Base-by-base conservation (phyloP, 1,284 basidiomycete species). In the Thelephora terrestris region DNA sequence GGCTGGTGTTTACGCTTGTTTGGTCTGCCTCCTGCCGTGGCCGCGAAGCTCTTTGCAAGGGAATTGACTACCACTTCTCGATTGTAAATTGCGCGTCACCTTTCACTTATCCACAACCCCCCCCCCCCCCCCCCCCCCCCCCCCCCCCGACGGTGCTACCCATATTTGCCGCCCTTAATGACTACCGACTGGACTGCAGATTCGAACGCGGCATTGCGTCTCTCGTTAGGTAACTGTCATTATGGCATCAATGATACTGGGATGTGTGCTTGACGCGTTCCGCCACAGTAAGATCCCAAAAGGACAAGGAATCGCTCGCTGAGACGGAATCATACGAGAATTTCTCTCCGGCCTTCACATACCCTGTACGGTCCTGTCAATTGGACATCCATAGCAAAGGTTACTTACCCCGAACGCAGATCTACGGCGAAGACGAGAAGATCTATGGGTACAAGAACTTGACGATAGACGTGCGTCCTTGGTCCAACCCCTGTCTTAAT, bases 401-500 rank as follows among this genome's bases (percentile, higher is more conserved):
- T 18, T 25, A 45, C 35, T 10, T 50, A 45, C 10, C 21, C 39
- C 24, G 10, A 5, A 5, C 36, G 37, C 49, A 89, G 77, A 92
- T 97, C 64, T 98, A 86, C 62, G 95, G 95, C 47, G 91, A 97
- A 59, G 88, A 95, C 49, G 93, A 99, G 70, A 94, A 85, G 66
- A 86, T 99, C 56, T 99, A 95, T 64, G 95, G 95, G 2, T 99
- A 97, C 68, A 75, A 80, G 53, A 82, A 83, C 58, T 71, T 97
- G 48, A 66, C 75, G 29, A 84, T 96, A 56, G 79, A 94, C 63
- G 91, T 94, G 61, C 56, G 83, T 68, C 37, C 18, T 10, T 27
- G 47, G 24, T 42, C 6, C 29, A 44, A 43, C 48, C 24, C 43
- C 36, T 16, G 21, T 18, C 20, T 27, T 34, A 40, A 20, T 51